phyloP scores from a whole-genome alignment of 2,329 filamentous ascomycete genomes.

The Conoideocrella luteorostrata region DNA sequence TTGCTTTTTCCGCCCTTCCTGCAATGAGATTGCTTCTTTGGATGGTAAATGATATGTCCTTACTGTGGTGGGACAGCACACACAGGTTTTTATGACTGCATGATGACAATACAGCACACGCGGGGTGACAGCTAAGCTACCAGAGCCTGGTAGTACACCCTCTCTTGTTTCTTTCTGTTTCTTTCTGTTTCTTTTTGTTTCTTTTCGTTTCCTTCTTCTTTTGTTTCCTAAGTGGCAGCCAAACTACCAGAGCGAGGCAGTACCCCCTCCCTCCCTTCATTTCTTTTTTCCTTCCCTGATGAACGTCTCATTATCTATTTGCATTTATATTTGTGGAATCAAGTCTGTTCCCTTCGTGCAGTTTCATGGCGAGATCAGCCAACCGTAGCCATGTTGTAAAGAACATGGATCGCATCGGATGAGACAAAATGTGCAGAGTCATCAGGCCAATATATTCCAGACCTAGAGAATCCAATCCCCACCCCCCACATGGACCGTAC shows the following conservation, averaged over 20 bases:
- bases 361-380: too few relatives aligned
- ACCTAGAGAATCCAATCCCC: too few relatives aligned
- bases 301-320: not conserved
- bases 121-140: not conserved
- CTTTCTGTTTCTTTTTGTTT: not conserved
- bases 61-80: constrained; percentile 3
- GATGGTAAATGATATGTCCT: too few relatives aligned
- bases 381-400: too few relatives aligned
- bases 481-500: constrained; percentile 1
- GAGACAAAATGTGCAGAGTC: too few relatives aligned
- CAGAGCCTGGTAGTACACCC: not conserved
- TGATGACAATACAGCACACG: not conserved
- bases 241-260: not conserved
- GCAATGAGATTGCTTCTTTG: too few relatives aligned
- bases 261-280: not conserved
- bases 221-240: too few relatives aligned
- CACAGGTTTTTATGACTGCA: not conserved
- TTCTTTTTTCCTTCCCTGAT: not conserved
- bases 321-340: not conserved
- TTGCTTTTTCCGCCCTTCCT: too few relatives aligned
- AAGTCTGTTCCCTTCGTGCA: not conserved
- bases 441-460: too few relatives aligned
- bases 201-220: not conserved
- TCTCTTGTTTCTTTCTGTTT: not conserved
- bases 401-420: too few relatives aligned